Evolutionary conservation across 2,329 filamentous ascomycete species (phyloP), one percentile per base, ranked within the genome.

Genomic region (Trichoderma sp.): DNA sequence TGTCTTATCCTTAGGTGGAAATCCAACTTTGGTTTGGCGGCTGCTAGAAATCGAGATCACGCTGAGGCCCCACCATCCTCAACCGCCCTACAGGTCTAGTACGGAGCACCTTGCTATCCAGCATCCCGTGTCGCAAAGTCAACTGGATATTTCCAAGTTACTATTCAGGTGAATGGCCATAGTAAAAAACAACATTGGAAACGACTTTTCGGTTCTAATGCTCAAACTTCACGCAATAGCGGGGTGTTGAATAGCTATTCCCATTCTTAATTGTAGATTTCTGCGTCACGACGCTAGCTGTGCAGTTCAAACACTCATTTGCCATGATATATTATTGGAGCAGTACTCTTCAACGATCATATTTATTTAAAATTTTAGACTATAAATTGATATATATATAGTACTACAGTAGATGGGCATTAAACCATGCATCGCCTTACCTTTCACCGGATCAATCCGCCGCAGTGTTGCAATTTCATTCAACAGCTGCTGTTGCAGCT

Each of bases 11-110:
- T 56, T 38, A 11, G 31, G 71, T 38, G 29, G 21, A 62, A 65
- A 35, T 64, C 63, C 71, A 33, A 50, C 69, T 50, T 27, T 33
- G 29, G 16, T 12, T 12, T 65, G 41, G 60, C 68, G 56, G 56
- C 35, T 45, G 53, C 60, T 63, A 29, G 16, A 73, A 73, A 33
- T 65, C 71, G 31, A 73, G 71, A 64, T 63, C 69, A 53, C 41
- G 60, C 60, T 53, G 45, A 31, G 38, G 56, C 71, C 71, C 71
- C 71, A 73, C 71, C 60, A 56, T 16, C 12, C 56, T 31, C 31
- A 63, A 38, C 21, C 41, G 41, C 60, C 14, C 41, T n/a, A 45
- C 41, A 45, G 41, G 41, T 27, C 27, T 27, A 27, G 27, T 45
- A 45, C 41, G 18, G 41, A 31, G 50, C 14, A 56, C 50, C 27